These are phyloP conservation scores for Xerocomellus intermedius DNA, from an alignment of 768 basidiomycete genomes.

Conservation along the genomic window DNA sequence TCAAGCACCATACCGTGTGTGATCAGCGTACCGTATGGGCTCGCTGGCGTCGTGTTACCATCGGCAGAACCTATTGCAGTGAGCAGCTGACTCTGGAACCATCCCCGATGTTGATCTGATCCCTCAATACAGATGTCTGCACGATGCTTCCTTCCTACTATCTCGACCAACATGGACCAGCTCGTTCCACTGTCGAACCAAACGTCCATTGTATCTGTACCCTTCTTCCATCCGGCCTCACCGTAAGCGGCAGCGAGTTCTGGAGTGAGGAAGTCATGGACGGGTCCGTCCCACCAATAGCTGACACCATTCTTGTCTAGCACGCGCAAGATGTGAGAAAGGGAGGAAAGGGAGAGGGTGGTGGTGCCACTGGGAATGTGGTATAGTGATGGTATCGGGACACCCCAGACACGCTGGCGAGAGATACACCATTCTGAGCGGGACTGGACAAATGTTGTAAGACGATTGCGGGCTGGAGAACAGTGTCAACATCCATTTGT, in stretches of 20 bases:
- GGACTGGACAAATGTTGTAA: constrained; percentile 80
- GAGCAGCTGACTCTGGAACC: constrained; percentile 96
- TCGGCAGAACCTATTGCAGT: constrained; percentile 59
- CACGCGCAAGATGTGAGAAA: constrained; percentile 76
- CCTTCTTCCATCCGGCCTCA: constrained; percentile 61
- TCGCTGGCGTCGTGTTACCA: constrained; percentile 18
- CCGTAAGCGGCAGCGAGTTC: constrained; percentile 48
- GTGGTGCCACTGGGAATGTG: constrained; percentile 60
- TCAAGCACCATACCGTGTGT: constrained; percentile 98
- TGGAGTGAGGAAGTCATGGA: constrained; percentile 77
- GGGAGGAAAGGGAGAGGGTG: constrained; percentile 58
- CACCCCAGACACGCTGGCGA: constrained; percentile 95
- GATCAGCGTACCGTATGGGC: constrained; percentile 77
- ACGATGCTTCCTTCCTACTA: constrained; percentile 39
- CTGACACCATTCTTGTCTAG: constrained; percentile 68
- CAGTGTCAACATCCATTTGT: not conserved
- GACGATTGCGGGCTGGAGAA: constrained; percentile 73
- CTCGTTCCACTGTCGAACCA: constrained; percentile 98
- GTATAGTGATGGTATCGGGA: constrained; percentile 89
- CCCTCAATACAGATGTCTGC: constrained; percentile 95
- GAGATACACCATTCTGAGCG: constrained; percentile 99
- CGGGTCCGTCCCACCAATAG: constrained; percentile 92
- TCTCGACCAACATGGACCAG: constrained; percentile 73
- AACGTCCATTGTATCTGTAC: constrained; percentile 96
- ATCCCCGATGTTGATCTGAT: constrained; percentile 96